Percentiles rank a stretch among this genome's conserved stretches.
These are phyloP conservation scores for Adansonia grandidieri DNA, from an alignment of 441 rosid species.

Conservation along the genomic window DNA sequence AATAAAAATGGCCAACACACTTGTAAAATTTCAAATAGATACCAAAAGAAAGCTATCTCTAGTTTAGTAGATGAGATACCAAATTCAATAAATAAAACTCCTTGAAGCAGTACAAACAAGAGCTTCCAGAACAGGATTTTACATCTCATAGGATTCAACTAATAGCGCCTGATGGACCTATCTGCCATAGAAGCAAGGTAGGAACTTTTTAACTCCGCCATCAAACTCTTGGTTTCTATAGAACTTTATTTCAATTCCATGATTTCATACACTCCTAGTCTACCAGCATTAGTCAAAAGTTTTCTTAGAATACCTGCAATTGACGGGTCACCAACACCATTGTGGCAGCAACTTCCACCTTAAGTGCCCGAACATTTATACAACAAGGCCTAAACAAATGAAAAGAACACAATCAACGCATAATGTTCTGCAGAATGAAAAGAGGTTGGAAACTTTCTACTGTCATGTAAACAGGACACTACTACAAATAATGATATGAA, in stretches of 20 bases:
- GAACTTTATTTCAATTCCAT: neutral
- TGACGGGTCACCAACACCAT: slow-evolving; percentile 93
- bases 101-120: neutral
- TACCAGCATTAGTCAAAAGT: neutral
- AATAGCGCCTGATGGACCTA: slow-evolving; percentile 2
- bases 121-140: neutral
- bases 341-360: slow-evolving; percentile 57
- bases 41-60: slow-evolving; percentile 20
- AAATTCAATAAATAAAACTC: neutral
- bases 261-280: slow-evolving; percentile 1
- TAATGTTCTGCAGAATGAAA: neutral
- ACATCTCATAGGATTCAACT: slow-evolving; percentile 20
- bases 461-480: neutral
- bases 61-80: neutral
- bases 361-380: slow-evolving; percentile 67
- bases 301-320: slow-evolving; percentile 59
- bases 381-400: slow-evolving; percentile 42
- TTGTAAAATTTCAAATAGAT: slow-evolving; percentile 20
- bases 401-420: slow-evolving; percentile 27
- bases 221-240: neutral
- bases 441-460: neutral
- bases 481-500: neutral
- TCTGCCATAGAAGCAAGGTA: neutral
- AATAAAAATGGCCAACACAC: slow-evolving; percentile 5
- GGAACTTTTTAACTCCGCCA: neutral